These are phyloP conservation scores for Globisporangium alternatum DNA, from an alignment of 352 stramenopile genomes.

Conservation along the genomic window DNA sequence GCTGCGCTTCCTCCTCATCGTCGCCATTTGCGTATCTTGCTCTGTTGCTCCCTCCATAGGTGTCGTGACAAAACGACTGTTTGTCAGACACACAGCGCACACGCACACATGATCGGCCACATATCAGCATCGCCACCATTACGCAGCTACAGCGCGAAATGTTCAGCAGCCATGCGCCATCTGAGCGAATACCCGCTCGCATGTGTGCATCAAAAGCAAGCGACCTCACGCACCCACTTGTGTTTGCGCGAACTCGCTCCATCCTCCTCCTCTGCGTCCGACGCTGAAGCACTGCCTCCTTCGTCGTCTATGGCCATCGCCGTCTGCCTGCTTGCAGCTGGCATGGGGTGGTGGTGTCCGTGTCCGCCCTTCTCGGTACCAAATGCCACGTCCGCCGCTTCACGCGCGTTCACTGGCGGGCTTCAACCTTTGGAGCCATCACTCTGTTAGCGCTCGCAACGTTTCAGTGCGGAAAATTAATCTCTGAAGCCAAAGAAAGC, in stretches of 20 bases:
- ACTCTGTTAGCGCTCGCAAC: background rate
- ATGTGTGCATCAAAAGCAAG: background rate
- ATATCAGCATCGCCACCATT: background rate
- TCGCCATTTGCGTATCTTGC: background rate
- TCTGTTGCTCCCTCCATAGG: background rate
- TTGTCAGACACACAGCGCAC: constrained; percentile 1
- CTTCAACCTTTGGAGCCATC: background rate
- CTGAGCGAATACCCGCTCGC: background rate
- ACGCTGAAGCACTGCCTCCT: background rate
- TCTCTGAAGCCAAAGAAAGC: background rate
- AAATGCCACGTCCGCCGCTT: constrained; percentile 12
- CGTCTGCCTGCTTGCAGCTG: background rate
- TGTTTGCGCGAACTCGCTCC: background rate
- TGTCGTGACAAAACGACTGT: background rate
- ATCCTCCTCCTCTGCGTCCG: background rate
- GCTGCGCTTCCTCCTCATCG: constrained; percentile 19
- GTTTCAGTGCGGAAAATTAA: background rate
- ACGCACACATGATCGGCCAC: background rate
- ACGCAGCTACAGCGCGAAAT: background rate
- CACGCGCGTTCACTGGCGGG: constrained; percentile 5
- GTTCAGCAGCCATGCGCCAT: background rate
- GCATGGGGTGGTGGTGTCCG: background rate
- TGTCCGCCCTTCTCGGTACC: background rate
- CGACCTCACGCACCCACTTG: background rate
- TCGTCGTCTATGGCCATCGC: background rate